These are phyloP conservation scores for Talaromyces sp. DNA, from an alignment of 2,329 filamentous ascomycete genomes.

Conservation along the genomic window DNA sequence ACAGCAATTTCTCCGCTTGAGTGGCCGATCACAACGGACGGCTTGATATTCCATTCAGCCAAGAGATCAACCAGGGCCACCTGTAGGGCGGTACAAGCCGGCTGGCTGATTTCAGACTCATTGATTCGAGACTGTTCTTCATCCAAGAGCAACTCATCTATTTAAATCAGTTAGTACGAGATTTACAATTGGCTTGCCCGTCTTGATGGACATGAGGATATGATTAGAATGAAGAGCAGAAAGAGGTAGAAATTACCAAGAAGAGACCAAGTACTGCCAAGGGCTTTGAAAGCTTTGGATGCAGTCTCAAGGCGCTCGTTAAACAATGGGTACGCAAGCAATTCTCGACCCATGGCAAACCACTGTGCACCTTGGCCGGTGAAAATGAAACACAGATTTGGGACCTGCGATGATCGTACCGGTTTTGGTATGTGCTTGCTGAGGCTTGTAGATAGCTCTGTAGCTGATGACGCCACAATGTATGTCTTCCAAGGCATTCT, in stretches of 20 bases:
- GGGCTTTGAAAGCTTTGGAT: background rate
- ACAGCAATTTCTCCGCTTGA: conserved; percentile 47
- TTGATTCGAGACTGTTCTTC: conserved; percentile 16
- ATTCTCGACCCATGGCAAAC: conserved; percentile 30
- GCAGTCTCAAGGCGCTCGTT: background rate
- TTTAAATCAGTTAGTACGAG: background rate
- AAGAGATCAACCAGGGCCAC: conserved; percentile 23
- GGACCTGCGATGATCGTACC: background rate
- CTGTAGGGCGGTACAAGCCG: conserved; percentile 24
- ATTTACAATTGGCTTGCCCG: background rate
- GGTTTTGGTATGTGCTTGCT: background rate
- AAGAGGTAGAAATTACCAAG: background rate
- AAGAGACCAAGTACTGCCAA: conserved; percentile 11
- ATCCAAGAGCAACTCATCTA: background rate
- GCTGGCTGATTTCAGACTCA: conserved; percentile 23
- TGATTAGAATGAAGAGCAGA: background rate
- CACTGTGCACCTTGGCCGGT: conserved; percentile 42
- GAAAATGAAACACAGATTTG: conserved; percentile 26
- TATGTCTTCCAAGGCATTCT: background rate
- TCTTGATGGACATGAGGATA: background rate
- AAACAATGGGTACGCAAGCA: conserved; percentile 12
- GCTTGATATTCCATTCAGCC: conserved; percentile 28
- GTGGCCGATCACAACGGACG: conserved; percentile 43
- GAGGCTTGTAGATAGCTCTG: background rate
- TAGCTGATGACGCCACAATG: background rate